Evolutionary conservation across 106 monocot species (phyloP).

Genomic region (Dendrobium catenatum): DNA sequence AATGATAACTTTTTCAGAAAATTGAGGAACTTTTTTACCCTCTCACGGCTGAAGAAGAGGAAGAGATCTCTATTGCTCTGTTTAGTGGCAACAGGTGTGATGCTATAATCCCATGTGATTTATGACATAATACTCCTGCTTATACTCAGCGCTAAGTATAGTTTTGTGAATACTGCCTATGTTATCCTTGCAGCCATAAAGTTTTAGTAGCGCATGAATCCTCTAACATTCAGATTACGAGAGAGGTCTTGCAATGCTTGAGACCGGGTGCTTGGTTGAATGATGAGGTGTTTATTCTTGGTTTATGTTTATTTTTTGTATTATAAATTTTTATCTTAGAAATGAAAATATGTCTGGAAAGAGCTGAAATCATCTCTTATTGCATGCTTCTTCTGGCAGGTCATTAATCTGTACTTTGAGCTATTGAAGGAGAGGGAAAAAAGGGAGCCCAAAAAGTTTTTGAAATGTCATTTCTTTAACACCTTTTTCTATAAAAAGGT

Average conservation of each 20-base stretch:
- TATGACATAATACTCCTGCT: not conserved
- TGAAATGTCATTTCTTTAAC: constrained; percentile 88
- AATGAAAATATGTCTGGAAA: not conserved
- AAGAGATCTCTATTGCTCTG: constrained; percentile 38
- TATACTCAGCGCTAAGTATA: not conserved
- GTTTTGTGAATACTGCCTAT: not conserved
- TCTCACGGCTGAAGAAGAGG: constrained; percentile 66
- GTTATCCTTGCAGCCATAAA: constrained; percentile 28
- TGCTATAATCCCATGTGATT: not conserved
- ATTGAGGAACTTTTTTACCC: constrained; percentile 39
- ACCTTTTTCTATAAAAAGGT: constrained; percentile 94
- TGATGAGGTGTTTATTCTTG: constrained; percentile 67
- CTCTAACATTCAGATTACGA: constrained; percentile 83
- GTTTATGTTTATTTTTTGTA: not conserved
- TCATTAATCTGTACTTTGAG: constrained; percentile 86
- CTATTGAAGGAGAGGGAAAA: constrained; percentile 81
- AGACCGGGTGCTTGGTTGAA: constrained; percentile 76
- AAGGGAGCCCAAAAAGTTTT: constrained; percentile 61
- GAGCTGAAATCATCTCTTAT: not conserved
- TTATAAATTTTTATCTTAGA: not conserved
- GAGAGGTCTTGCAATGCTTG: constrained; percentile 78
- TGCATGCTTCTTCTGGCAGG: constrained; percentile 30
- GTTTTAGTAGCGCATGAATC: constrained; percentile 54
- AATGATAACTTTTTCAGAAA: constrained; percentile 31
- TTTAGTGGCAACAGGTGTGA: constrained; percentile 40